Conservation (phyloP, 2,329 filamentous ascomycete species). For the Exutisphaerella laricina region DNA sequence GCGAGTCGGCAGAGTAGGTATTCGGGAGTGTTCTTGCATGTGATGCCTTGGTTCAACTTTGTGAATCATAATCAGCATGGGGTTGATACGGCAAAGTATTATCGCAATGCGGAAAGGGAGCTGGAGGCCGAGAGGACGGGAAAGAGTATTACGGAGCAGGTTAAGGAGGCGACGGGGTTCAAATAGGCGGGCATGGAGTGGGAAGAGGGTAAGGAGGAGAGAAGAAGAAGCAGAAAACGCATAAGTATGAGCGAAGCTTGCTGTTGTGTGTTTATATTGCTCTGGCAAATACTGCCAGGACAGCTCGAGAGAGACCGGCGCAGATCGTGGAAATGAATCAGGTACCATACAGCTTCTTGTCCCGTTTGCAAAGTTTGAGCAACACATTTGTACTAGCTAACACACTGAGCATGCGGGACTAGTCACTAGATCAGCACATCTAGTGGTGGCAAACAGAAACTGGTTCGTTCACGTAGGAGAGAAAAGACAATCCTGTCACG, state of each 20-base stretch:
- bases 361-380: no score
- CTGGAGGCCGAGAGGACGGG: constrained; percentile 67
- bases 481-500: no score
- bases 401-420: no score
- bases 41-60: constrained; percentile 96
- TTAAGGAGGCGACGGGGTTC: neutral
- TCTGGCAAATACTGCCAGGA: constrained; percentile 1
- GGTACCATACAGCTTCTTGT: neutral
- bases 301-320: neutral
- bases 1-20: constrained; percentile 90
- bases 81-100: constrained; percentile 98
- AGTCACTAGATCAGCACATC: no score
- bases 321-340: constrained; percentile 1
- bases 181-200: neutral
- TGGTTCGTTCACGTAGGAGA: no score
- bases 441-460: no score
- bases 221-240: neutral
- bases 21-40: constrained; percentile 73
- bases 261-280: constrained; percentile 4
- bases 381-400: no score
- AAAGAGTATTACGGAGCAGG: constrained; percentile 9
- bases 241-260: neutral
- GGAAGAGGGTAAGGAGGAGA: no score
- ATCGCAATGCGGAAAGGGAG: constrained; percentile 88
- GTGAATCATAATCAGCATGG: constrained; percentile 96